Evolutionary conservation across 208 protist species (phyloP).

Genomic region (Trypanosomatidae sp.): DNA sequence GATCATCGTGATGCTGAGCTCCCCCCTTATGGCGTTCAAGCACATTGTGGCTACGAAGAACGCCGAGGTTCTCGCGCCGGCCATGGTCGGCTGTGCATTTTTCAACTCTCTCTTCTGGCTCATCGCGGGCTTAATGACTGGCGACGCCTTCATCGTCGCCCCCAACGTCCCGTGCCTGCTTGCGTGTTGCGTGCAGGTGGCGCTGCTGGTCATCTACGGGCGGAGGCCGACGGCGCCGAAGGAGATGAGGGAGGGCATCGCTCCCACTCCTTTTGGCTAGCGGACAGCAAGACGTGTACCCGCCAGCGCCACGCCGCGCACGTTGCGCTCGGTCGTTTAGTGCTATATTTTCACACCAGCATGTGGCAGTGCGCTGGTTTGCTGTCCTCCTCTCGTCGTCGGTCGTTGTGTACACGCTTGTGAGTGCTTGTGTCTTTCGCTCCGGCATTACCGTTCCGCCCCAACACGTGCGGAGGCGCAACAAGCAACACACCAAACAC

Average conservation of each 20-base stretch:
- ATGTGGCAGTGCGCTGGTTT: not conserved
- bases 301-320: not conserved
- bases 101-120: constrained; percentile 60
- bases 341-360: not conserved
- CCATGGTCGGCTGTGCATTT: constrained; percentile 55
- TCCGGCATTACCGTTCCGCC: not conserved
- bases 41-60: constrained; percentile 59
- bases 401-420: not conserved
- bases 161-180: constrained; percentile 42
- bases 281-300: not conserved
- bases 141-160: constrained; percentile 46
- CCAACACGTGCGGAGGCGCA: not conserved
- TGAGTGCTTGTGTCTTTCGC: not conserved
- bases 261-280: constrained; percentile 46
- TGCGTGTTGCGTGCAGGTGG: constrained; percentile 37
- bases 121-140: constrained; percentile 43
- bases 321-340: not conserved
- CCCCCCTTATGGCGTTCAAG: constrained; percentile 48
- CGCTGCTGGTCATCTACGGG: constrained; percentile 52
- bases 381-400: not conserved
- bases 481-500: not conserved
- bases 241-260: constrained; percentile 40
- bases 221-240: constrained; percentile 17
- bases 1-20: constrained; percentile 53
- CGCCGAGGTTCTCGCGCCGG: constrained; percentile 48